Evolutionary conservation across 2,329 filamentous ascomycete species (phyloP).

Genomic region (Hypocreales sp.): DNA sequence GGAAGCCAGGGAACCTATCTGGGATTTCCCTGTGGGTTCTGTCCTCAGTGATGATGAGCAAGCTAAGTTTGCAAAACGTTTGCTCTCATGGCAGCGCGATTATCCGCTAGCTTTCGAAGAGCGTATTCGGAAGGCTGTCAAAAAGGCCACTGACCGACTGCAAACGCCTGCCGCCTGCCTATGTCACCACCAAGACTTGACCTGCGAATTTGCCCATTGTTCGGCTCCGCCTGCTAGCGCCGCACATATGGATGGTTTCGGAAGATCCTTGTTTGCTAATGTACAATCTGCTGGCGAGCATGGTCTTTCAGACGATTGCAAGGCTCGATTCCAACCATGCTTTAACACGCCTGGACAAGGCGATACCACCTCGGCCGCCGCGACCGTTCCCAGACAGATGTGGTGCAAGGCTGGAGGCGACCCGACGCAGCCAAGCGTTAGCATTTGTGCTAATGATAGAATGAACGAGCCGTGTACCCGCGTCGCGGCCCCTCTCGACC

Average conservation of each 20-base stretch:
- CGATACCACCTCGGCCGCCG: background rate
- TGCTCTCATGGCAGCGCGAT: background rate
- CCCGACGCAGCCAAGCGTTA: no score
- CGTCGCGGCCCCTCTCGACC: no score
- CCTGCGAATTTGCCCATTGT: background rate
- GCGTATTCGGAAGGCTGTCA: background rate
- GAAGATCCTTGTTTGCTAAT: background rate
- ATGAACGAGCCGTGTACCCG: no score
- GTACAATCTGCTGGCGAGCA: background rate
- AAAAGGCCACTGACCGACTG: background rate
- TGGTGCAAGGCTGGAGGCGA: background rate
- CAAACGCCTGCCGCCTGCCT: background rate
- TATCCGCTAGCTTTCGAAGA: background rate
- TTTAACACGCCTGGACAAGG: background rate
- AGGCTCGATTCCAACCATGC: background rate
- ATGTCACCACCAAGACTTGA: background rate
- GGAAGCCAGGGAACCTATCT: background rate
- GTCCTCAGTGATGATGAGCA: background rate
- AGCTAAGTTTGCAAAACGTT: background rate
- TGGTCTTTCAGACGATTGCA: background rate
- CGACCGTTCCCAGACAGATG: background rate
- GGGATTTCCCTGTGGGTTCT: background rate
- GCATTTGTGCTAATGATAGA: no score
- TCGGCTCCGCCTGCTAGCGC: background rate
- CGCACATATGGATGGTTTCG: background rate